Evolutionary conservation across 2,329 filamentous ascomycete genomes (phyloP).

Genomic region (Alternaria consortialis): DNA sequence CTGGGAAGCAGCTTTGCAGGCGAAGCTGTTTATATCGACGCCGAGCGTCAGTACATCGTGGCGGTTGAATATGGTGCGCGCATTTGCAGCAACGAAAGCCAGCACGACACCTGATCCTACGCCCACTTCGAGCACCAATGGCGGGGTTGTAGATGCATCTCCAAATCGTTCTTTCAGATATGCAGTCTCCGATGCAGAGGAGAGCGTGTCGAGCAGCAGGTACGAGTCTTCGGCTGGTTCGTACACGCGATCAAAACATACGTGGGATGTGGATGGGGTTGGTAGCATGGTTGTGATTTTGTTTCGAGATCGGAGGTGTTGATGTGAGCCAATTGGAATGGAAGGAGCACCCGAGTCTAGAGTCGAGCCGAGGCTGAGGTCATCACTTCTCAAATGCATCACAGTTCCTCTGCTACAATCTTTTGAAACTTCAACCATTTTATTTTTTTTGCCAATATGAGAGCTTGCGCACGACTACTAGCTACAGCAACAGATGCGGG

Average conservation of each 20-base stretch:
- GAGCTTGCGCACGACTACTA: slow-evolving; percentile 37
- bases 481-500: slow-evolving; percentile 49
- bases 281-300: slow-evolving; percentile 73
- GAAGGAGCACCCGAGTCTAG: slow-evolving; percentile 28
- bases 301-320: slow-evolving; percentile 21
- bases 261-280: slow-evolving; percentile 91
- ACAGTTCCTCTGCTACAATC: slow-evolving; percentile 13
- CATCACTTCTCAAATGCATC: slow-evolving; percentile 29
- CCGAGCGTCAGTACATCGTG: slow-evolving; percentile 74
- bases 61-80: slow-evolving; percentile 75
- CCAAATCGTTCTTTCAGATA: slow-evolving; percentile 74
- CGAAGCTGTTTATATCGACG: slow-evolving; percentile 85
- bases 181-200: slow-evolving; percentile 70
- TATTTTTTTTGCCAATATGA: slow-evolving; percentile 37
- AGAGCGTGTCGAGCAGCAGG: slow-evolving; percentile 89
- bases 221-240: slow-evolving; percentile 97
- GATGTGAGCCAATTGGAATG: slow-evolving; percentile 31
- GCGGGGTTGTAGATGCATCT: slow-evolving; percentile 34
- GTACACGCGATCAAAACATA: slow-evolving; percentile 87
- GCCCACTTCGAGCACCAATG: slow-evolving; percentile 83
- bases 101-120: slow-evolving; percentile 94
- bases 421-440: not conserved
- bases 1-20: slow-evolving; percentile 76
- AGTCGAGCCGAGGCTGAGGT: slow-evolving; percentile 36
- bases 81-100: slow-evolving; percentile 83